Evolutionary conservation across 495 filamentous ascomycete species (phyloP), one percentile per base, ranked within the genome.

Genomic region (Aspergillus ellipticus): DNA sequence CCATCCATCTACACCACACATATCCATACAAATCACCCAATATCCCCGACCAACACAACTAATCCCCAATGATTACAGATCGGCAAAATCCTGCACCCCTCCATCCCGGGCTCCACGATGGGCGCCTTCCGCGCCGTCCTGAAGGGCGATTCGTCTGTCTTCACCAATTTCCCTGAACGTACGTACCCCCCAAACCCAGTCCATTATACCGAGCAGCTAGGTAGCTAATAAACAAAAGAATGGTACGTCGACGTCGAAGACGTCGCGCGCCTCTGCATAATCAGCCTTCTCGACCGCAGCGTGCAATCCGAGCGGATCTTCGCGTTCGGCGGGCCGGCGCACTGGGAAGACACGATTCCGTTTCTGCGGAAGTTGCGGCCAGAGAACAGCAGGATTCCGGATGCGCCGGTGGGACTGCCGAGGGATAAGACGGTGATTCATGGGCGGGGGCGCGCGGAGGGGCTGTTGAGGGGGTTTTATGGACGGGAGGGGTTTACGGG

Each of bases 201-300:
- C n/a, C n/a, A n/a, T n/a, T n/a, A n/a, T n/a, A n/a, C n/a, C n/a
- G 6, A 17, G 20, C 10, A 20, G 4, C 29, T 29, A 9, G 22
- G 33, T 46, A 3, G 21, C 26, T 8, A 24, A 37, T 11, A n/a
- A n/a, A n/a, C n/a, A n/a, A n/a, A n/a, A 78, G 74, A 73, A 57
- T 74, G 62, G 47, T 74, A 62, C 51, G 66, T 83, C 31, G 67
- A 84, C 53, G 77, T 83, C 3, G 61, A 68, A 24, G 82, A 86
- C 51, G 63, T 58, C 6, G 81, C 78, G 0, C 65, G 65, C 0
- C 63, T 84, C 4, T 75, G 79, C 54, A 65, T 82, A 1, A 70
- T 75, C 5, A 79, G 69, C 4, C 59, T 82, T 20, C 63, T 80
- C 2, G 63, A 78, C 37, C 66, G 67, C 0, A 58, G 60, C 1